Evolutionary conservation across 768 basidiomycete genomes (phyloP).

Genomic region (Fomitopsis serialis): DNA sequence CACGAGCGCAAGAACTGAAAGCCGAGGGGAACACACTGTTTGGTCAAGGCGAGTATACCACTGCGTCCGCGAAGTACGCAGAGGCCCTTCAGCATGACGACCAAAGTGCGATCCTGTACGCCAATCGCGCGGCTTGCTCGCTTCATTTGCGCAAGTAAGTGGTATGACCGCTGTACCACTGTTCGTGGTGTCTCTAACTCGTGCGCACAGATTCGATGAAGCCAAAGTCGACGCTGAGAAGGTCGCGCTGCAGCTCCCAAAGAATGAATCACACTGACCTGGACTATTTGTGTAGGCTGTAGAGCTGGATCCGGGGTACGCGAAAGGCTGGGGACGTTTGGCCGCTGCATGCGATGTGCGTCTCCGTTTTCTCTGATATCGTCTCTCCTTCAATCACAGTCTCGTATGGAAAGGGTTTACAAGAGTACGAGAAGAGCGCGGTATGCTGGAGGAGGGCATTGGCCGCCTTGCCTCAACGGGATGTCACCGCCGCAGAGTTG

Average conservation of each 20-base stretch:
- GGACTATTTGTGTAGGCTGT: not conserved
- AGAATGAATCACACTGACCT: too few species aligned
- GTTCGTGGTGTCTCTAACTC: not conserved
- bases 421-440: not conserved
- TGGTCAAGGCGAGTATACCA: conserved; percentile 25
- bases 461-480: not conserved
- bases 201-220: conserved; percentile 10
- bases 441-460: not conserved
- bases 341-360: not conserved
- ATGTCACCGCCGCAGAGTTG: not conserved
- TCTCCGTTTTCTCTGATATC: not conserved
- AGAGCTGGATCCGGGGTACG: not conserved
- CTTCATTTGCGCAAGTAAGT: conserved; percentile 32
- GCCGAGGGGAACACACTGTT: conserved; percentile 36
- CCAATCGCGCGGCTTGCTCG: conserved; percentile 40
- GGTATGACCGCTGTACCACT: not conserved
- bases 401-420: not conserved
- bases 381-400: too few species aligned
- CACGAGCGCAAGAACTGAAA: conserved; percentile 24
- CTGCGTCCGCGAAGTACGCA: conserved; percentile 35
- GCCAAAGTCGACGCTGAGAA: conserved; percentile 9
- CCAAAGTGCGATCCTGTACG: conserved; percentile 34
- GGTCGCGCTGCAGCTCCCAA: not conserved
- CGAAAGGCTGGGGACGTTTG: conserved; percentile 1
- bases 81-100: conserved; percentile 35